phyloP scores from a whole-genome alignment of 2,329 filamentous ascomycete genomes.

The Talaromyces pinophilus region DNA sequence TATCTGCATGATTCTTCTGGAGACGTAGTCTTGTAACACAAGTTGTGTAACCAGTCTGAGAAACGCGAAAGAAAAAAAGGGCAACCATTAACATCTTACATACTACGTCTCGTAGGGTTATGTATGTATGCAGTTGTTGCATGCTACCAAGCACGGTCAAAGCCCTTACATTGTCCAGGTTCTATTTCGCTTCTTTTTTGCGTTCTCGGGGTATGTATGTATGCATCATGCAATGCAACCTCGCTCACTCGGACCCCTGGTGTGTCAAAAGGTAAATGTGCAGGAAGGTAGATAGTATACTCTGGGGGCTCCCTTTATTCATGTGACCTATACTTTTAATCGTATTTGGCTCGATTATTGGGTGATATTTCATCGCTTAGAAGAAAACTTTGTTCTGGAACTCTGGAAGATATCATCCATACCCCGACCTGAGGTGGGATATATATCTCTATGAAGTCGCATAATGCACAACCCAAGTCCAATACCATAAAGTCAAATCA shows the following conservation, averaged over 20 bases:
- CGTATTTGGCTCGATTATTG: neutral
- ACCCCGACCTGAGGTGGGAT: neutral
- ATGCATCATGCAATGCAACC: slow-evolving; percentile 14
- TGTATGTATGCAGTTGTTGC: slow-evolving; percentile 1
- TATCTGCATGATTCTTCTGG: neutral
- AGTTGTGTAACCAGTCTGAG: neutral
- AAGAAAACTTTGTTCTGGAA: neutral
- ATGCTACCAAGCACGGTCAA: neutral
- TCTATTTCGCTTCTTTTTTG: neutral
- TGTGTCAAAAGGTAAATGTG: neutral
- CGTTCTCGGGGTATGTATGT: neutral
- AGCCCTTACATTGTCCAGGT: neutral
- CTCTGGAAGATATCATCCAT: neutral
- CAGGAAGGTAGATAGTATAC: neutral
- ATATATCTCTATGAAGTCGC: neutral
- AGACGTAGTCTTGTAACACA: neutral
- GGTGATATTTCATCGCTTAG: neutral
- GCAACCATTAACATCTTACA: neutral
- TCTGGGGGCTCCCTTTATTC: neutral
- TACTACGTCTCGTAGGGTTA: neutral
- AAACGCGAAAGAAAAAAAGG: neutral
- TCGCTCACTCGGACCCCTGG: slow-evolving; percentile 8
- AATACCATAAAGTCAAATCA: neutral
- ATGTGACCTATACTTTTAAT: neutral
- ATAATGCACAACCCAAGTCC: neutral